Base-by-base conservation (phyloP, 2,329 filamentous ascomycete species). In the Kalmusia sp. region DNA sequence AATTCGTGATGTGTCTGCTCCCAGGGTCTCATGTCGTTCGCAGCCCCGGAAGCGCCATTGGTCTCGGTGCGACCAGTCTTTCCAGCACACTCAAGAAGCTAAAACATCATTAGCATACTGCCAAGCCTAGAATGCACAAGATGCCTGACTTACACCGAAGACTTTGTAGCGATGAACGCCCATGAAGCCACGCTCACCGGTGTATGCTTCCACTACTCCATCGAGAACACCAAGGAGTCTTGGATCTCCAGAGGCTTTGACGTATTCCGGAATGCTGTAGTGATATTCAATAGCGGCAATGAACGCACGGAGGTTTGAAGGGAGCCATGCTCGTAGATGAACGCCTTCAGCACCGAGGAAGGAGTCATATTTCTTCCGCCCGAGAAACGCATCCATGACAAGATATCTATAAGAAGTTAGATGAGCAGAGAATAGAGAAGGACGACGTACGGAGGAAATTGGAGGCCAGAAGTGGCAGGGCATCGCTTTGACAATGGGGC, bases 161-260 rank as follows among this genome's bases (percentile, higher is more conserved):
- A 84, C 82, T 60, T 84, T 84, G 64, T 84, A 83, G n/a, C 81
- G 70, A 59, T 84, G 82, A 0, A 78, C 79, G 4, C 82, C 81
- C 81, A 84, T 82, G 61, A 84, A 84, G 0, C 82, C 82, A 17
- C 81, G 74, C 57, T 84, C 81, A 0, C 82, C 82, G 0, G 80
- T 79, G 55, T 84, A 84, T 0, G 81, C 80, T 59, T 84, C 82
- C 1, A 84, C 76, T 2, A 84, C 82, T 0, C 81, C 82, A 51
- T 84, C 81, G 1, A 84, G 55, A 0, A 84, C 80, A 3, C 82
- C 82, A 63, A 82, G 80, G 0, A 84, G 70, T 9, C 80, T 71
- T 0, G 77, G 74, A 46, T 84, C 82, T 0, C 77, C 78, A 0
- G 80, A 82, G 37, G 77, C 60, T n/a, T 76, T 72, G 12, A 84